Conservation (phyloP, 371 early-diverging fungal species). For the Circinella umbellata region DNA sequence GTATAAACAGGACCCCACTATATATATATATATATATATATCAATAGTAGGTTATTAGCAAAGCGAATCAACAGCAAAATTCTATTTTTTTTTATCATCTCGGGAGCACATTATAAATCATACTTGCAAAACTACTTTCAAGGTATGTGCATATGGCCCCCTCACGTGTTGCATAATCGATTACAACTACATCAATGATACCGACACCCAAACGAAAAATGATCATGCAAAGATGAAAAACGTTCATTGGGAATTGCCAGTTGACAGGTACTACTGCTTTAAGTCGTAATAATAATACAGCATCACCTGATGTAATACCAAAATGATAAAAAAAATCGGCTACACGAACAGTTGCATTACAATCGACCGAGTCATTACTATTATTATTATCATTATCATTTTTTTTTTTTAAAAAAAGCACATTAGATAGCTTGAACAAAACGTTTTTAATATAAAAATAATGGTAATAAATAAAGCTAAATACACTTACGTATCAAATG, state of each 20-base stretch:
- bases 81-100: neutral
- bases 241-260: slow-evolving; percentile 14
- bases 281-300: slow-evolving; percentile 35
- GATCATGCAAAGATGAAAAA: slow-evolving; percentile 18
- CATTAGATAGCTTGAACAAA: too few species aligned
- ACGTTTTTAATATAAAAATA: too few species aligned
- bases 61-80: neutral
- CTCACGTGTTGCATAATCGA: slow-evolving; percentile 15
- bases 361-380: slow-evolving; percentile 4
- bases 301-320: slow-evolving; percentile 40
- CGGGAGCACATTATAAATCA: neutral
- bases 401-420: too few species aligned
- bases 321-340: slow-evolving; percentile 46
- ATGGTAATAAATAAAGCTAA: too few species aligned
- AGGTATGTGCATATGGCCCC: slow-evolving; percentile 33
- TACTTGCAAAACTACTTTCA: slow-evolving; percentile 38
- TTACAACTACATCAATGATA: slow-evolving; percentile 30
- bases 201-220: slow-evolving; percentile 31
- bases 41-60: neutral
- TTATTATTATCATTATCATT: too few species aligned
- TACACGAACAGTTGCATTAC: slow-evolving; percentile 22
- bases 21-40: neutral
- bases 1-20: slow-evolving; percentile 54
- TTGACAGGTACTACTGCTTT: slow-evolving; percentile 34
- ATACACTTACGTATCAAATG: slow-evolving; percentile 3